Conservation (phyloP, 495 filamentous ascomycete genomes). For the Podospora pseudopauciseta region DNA sequence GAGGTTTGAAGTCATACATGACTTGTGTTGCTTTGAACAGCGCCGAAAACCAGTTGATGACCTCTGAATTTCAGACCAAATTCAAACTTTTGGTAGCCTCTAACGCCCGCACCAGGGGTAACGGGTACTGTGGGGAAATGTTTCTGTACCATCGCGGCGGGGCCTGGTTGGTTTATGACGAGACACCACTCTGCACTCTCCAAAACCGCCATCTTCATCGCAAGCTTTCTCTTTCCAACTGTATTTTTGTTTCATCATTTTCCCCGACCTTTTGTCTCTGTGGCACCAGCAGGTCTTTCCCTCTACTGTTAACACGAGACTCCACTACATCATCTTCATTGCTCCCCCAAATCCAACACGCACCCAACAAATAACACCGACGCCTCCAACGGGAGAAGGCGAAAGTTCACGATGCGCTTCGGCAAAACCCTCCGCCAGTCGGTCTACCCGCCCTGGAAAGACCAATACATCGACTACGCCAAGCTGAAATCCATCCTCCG, state of each 20-base stretch:
- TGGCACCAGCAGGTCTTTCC: neutral
- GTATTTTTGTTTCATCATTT: slow-evolving; percentile 34
- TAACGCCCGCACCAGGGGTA: slow-evolving; percentile 4
- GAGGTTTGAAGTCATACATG: no score
- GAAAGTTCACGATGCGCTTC: slow-evolving; percentile 74
- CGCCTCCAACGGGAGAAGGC: slow-evolving; percentile 38
- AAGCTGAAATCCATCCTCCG: slow-evolving; percentile 86
- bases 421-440: slow-evolving; percentile 78
- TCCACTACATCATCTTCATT: slow-evolving; percentile 33
- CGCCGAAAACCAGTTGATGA: neutral
- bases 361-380: no score
- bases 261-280: slow-evolving; percentile 18
- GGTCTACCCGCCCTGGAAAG: slow-evolving; percentile 84
- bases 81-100: neutral
- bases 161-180: slow-evolving; percentile 11
- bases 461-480: slow-evolving; percentile 89
- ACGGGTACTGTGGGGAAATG: slow-evolving; percentile 6
- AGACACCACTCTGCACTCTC: neutral
- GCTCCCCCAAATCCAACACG: no score
- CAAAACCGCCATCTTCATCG: neutral
- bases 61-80: neutral
- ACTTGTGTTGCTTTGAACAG: no score
- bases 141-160: slow-evolving; percentile 4
- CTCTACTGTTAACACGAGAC: neutral
- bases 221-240: neutral